Base-by-base conservation (phyloP, 2,329 filamentous ascomycete species). In the Magnaporthiopsis incrustans region DNA sequence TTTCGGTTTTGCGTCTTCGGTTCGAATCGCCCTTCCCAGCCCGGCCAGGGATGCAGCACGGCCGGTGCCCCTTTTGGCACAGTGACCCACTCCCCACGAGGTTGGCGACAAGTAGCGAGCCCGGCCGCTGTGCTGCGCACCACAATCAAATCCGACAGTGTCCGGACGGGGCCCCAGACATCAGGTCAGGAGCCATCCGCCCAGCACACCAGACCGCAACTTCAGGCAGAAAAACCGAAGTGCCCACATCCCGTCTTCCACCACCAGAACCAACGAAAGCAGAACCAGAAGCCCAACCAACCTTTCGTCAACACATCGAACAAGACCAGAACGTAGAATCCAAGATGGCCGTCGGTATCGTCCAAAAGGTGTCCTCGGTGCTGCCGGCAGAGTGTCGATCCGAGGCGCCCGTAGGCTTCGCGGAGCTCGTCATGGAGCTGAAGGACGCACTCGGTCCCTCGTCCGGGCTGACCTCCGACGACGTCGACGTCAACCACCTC, bases 381-480 rank as follows among this genome's bases (percentile, higher is more conserved):
- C 38, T 64, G 12, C 7, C 58, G 38, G 26, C 15, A 22, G 26
- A 44, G 67, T 71, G 44, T n/a, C 44, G 44, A n/a, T 14, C 30
- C 62, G 72, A 75, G 18, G 68, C 71, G 62, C 77, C 53, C 12
- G 27, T 27, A 12, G 33, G 83, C 69, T 95, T 96, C 73, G 84
- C 92, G 53, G 75, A 80, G 63, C 86, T 96, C 59, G 89, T 96
- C 64, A 72, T 83, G 65, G 85, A 85, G n/a, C 84, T 97, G 69
- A 92, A 89, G 71, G 78, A 83, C 64, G 86, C 85, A 30, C 83
- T 97, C 6, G 92, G 92, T 2, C 89, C 91, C 4, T 90, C 87
- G 65, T 95, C 90, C 15, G 92, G 92, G 3, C 82, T 96, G 70
- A 87, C 90, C 66, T 95, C 90, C 44, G 89, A 88, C 58, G 91